phyloP scores from a whole-genome alignment of 345 rosid species.

The Lenwebbia sp. region DNA sequence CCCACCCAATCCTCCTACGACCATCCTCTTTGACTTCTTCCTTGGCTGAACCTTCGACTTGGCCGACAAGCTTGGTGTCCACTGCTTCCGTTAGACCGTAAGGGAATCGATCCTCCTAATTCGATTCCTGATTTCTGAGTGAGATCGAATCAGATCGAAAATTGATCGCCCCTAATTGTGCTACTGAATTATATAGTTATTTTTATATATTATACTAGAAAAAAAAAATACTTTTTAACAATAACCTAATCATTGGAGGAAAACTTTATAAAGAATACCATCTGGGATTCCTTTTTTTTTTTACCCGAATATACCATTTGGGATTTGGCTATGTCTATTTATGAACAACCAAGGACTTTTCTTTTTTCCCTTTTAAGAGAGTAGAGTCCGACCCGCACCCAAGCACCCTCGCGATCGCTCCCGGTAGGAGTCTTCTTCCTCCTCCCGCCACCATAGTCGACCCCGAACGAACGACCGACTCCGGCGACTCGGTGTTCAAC shows the following conservation, averaged over 20 bases:
- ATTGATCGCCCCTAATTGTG: not conserved
- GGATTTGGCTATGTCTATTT: fast-evolving
- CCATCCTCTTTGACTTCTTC: slow-evolving; percentile 1
- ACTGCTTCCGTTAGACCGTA: not conserved
- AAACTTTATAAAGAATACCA: not conserved
- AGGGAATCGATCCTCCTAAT: no score
- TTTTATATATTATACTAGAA: not conserved
- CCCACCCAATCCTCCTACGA: not conserved
- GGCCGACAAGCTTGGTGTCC: not conserved
- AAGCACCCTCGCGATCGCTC: not conserved
- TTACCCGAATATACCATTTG: no score
- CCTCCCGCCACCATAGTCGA: not conserved
- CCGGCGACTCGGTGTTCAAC: not conserved
- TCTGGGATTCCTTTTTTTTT: no score
- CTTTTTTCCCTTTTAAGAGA: not conserved
- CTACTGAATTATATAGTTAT: not conserved
- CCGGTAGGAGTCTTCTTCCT: not conserved
- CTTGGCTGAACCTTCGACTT: slow-evolving; percentile 1
- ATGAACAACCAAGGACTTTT: not conserved
- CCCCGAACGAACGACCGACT: not conserved
- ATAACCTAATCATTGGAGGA: not conserved
- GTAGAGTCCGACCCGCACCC: not conserved
- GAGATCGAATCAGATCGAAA: no score
- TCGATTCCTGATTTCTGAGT: no score
- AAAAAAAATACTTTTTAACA: not conserved